phyloP scores from a whole-genome alignment of 106 monocot species.

The Dioscorea zingiberensis region DNA sequence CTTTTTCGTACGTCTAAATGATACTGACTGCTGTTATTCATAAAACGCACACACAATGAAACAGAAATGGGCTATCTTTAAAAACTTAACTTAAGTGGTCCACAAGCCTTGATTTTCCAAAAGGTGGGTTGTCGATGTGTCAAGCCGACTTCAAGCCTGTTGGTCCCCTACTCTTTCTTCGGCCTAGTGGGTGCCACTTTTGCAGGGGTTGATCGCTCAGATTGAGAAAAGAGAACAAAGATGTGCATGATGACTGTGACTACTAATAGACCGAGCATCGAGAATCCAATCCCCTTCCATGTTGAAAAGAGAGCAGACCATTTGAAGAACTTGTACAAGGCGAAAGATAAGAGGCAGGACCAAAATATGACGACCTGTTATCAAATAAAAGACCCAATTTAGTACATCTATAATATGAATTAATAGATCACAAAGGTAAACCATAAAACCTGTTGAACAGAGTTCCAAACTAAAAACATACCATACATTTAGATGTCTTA shows the following conservation, averaged over 20 bases:
- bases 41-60: too few relatives aligned
- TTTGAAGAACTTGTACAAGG: conserved; percentile 56
- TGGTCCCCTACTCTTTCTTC: too few relatives aligned
- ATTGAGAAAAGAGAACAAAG: conserved; percentile 77
- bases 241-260: conserved; percentile 73
- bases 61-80: too few relatives aligned
- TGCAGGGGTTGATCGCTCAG: conserved; percentile 44
- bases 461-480: too few relatives aligned
- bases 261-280: conserved; percentile 34
- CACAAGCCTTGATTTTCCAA: too few relatives aligned
- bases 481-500: too few relatives aligned
- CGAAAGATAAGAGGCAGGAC: conserved; percentile 51
- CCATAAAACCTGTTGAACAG: neutral
- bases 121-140: too few relatives aligned
- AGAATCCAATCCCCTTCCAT: conserved; percentile 75
- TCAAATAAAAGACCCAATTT: neutral
- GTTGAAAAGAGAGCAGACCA: conserved; percentile 71
- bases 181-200: too few relatives aligned
- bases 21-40: too few relatives aligned
- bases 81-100: too few relatives aligned
- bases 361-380: conserved; percentile 77
- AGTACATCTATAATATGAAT: neutral
- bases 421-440: neutral
- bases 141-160: too few relatives aligned
- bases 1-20: too few relatives aligned